Evolutionary conservation across 2,329 filamentous ascomycete species (phyloP), one percentile per base, ranked within the genome.

Genomic region (Albophoma yamanashiensis): DNA sequence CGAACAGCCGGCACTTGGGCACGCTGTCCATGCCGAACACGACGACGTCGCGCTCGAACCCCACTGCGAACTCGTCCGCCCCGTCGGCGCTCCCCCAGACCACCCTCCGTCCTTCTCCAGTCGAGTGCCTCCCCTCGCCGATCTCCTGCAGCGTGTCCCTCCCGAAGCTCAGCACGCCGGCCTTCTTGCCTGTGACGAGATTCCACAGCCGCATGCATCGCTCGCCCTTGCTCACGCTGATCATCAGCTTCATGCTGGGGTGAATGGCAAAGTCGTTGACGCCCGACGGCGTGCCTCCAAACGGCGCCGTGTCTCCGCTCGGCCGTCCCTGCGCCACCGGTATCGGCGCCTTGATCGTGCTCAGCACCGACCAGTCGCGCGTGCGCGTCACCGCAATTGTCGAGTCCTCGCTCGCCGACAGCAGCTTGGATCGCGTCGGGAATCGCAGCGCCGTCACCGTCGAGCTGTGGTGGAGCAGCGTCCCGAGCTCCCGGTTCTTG

Each of bases 221-320:
- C 77, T 99, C 94, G 64, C 92, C 92, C 68, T 88, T 91, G 66
- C 91, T 89, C 11, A 97, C 92, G 67, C 86, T 95, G 62, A 99
- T 85, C 90, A 97, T 96, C 57, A 99, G 79, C 76, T 97, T 97
- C 83, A 96, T 91, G 72, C 90, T 95, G 0, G 94, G 93, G 72
- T 99, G 94, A 34, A 99, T 89, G 2, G 93, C 91, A 72, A 99
- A 96, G 72, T 92, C 90, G 72, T 96, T 97, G 66, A 97, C 85
- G 22, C 94, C 94, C n/a, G 87, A 84, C 0, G 92, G 92, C 34
- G 89, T 85, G 56, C 86, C 89, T 22, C 91, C 92, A 14, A 88
- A 83, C 2, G 89, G 87, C 9, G 92, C 91, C 22, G 93, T 97
- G 73, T 97, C 93, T 61, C 93, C 93, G 66, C 87, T 93, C 12